phyloP scores from a whole-genome alignment of 352 stramenopile species.

The Phytophthora kernoviae region DNA sequence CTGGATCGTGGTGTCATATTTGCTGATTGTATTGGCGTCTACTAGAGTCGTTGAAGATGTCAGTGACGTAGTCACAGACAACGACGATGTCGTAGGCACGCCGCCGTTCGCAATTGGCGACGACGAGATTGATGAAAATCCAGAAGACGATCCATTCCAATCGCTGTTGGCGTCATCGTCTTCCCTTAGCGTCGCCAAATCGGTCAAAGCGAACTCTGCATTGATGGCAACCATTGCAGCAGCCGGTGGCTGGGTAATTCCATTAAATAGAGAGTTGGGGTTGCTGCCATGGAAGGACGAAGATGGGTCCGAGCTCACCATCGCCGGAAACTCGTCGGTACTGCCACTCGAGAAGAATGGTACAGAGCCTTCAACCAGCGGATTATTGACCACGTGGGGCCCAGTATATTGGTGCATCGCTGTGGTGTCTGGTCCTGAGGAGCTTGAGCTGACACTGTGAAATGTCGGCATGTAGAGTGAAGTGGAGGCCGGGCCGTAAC shows the following conservation, averaged over 20 bases:
- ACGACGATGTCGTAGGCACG: background rate
- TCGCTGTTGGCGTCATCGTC: constrained; percentile 18
- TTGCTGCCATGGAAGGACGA: constrained; percentile 3
- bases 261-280: constrained; percentile 20
- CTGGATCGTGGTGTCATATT: background rate
- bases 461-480: constrained; percentile 14
- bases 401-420: constrained; percentile 9
- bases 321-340: background rate
- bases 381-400: constrained; percentile 14
- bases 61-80: background rate
- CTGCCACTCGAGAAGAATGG: constrained; percentile 9
- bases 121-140: constrained; percentile 23
- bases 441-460: background rate
- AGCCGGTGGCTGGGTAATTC: constrained; percentile 21
- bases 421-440: background rate
- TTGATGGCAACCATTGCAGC: constrained; percentile 22
- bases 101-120: constrained; percentile 19
- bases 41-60: background rate
- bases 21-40: no score
- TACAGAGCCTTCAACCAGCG: constrained; percentile 9
- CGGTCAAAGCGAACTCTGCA: constrained; percentile 8
- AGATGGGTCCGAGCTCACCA: background rate
- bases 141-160: constrained; percentile 35
- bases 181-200: constrained; percentile 15
- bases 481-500: constrained; percentile 10